Base-by-base conservation (phyloP, 768 basidiomycete species). In the Hemileccinum impolitum region DNA sequence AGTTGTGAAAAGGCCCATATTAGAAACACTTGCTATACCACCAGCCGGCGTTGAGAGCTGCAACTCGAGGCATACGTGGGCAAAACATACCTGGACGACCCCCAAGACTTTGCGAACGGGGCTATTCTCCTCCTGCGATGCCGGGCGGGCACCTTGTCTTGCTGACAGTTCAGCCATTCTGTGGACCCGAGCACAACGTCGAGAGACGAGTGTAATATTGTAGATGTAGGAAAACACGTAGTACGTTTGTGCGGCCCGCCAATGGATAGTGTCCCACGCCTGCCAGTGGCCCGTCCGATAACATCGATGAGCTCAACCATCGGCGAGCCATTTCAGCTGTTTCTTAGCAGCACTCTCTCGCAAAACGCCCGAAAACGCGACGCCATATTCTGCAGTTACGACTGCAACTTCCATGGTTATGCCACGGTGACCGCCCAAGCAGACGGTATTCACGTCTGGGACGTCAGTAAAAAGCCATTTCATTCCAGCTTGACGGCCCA, bases 401-500 rank as follows among this genome's bases (percentile, higher is more conserved):
- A 56, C 38, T 31, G 43, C 18, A 45, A 47, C 31, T 63, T 66
- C 37, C 81, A 85, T 34, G 78, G 81, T 23, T 77, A 76, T 72
- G 82, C 78, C 36, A 85, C 85, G 1, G 74, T 87, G 47, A 77
- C 85, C 13, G 83, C 75, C 12, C 86, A 89, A 52, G 78, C 76
- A 53, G 87, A 91, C 48, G 89, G 89, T 26, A 70, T 90, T 34
- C 87, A 90, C 67, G 63, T 91, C 39, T 65, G 87, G 50, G 84
- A 90, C 63, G 88, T 90, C 60, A 58, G 77, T 72, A 31, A 47
- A 36, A 39, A 45, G 31, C 40, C 47, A 19, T 43, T 32, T 44
- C 3, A 43, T 40, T 15, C 26, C 10, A 17, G 39, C 26, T 45
- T 44, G 26, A 17, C 38, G 17, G 30, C 12, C 40, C 34, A 25